Evolutionary conservation across 768 basidiomycete species (phyloP).

Genomic region (Paxillus involutus): DNA sequence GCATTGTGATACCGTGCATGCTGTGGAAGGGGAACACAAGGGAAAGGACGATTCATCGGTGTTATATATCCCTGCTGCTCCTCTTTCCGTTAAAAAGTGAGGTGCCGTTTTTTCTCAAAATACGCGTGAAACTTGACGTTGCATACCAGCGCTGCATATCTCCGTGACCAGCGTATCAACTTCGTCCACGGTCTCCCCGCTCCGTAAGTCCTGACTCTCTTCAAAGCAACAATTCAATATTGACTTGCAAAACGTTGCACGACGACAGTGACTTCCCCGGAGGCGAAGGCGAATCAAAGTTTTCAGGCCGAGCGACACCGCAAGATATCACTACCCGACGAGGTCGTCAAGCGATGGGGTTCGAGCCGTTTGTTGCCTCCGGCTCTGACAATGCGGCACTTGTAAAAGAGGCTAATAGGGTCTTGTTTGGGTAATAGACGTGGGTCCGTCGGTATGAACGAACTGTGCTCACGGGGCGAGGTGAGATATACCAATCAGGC

Average conservation of each 20-base stretch:
- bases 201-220: conserved; percentile 36
- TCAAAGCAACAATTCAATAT: not conserved
- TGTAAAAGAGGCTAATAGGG: conserved; percentile 28
- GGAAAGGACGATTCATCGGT: conserved; percentile 54
- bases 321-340: conserved; percentile 34
- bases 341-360: conserved; percentile 42
- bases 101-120: conserved; percentile 1
- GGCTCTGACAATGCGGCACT: conserved; percentile 13
- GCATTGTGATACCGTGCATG: conserved; percentile 57
- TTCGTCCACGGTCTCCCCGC: conserved; percentile 49
- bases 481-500: too few relatives aligned
- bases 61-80: conserved; percentile 55
- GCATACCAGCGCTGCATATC: conserved; percentile 42
- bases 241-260: not conserved
- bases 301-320: conserved; percentile 36
- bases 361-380: conserved; percentile 35
- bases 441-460: too few relatives aligned
- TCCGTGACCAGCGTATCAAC: conserved; percentile 47
- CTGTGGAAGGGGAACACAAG: conserved; percentile 49
- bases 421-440: conserved; percentile 16
- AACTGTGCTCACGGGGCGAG: too few relatives aligned
- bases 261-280: conserved; percentile 49
- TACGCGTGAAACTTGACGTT: not conserved
- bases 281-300: conserved; percentile 49
- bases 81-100: conserved; percentile 50